These are phyloP conservation scores for Galeopsis tetrahit DNA, from an alignment of 257 asterid genomes.

Conservation along the genomic window DNA sequence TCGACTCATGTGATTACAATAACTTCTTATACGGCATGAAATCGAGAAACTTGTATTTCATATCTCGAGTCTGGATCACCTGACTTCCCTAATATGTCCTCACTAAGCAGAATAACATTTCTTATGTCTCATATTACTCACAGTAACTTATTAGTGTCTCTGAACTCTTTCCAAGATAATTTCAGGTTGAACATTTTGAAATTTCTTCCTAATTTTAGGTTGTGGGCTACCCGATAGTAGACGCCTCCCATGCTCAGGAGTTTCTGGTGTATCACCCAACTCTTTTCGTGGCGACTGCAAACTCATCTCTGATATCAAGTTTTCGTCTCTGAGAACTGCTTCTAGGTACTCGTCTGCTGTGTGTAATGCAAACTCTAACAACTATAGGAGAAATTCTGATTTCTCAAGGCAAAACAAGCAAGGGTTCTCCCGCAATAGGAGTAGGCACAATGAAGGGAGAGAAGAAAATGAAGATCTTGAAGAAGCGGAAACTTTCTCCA, in stretches of 20 bases:
- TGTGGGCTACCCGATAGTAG: slow-evolving; percentile 63
- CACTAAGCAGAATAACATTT: background rate
- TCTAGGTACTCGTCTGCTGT: slow-evolving; percentile 46
- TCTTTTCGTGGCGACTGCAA: slow-evolving; percentile 46
- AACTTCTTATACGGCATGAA: background rate
- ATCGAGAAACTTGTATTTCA: background rate
- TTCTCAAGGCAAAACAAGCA: slow-evolving; percentile 72
- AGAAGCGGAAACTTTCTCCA: slow-evolving; percentile 64
- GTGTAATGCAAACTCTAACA: slow-evolving; percentile 68
- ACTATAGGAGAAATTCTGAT: slow-evolving; percentile 71
- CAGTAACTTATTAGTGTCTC: background rate
- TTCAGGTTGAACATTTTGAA: background rate
- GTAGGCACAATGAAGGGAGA: slow-evolving; percentile 64
- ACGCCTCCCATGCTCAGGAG: slow-evolving; percentile 59
- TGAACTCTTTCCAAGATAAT: background rate
- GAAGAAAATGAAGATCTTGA: slow-evolving; percentile 65
- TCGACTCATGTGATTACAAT: background rate
- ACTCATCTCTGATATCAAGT: slow-evolving; percentile 45
- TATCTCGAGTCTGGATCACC: background rate
- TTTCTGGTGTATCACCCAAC: slow-evolving; percentile 53
- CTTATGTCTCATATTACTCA: background rate
- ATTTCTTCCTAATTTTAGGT: slow-evolving; percentile 47
- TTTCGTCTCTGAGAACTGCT: slow-evolving; percentile 44
- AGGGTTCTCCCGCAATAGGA: slow-evolving; percentile 68
- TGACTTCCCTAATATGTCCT: background rate